These are phyloP conservation scores for Macaranga tanarius DNA, from an alignment of 441 rosid species.

Conservation along the genomic window DNA sequence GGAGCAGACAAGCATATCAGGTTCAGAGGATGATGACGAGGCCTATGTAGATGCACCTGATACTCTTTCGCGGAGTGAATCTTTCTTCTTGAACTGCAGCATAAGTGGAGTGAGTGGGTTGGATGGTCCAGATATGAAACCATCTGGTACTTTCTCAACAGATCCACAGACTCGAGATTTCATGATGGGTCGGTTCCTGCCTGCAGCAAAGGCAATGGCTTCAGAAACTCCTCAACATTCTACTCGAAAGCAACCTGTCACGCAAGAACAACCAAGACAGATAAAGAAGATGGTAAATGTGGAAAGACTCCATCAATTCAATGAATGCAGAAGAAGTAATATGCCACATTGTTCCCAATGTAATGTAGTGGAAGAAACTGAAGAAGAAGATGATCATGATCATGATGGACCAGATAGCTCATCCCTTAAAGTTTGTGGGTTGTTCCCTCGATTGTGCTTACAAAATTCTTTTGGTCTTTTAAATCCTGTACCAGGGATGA, in stretches of 20 bases:
- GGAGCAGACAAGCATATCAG: conserved; percentile 32
- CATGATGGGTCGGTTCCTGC: conserved; percentile 91
- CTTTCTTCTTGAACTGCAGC: conserved; percentile 74
- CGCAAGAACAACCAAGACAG: conserved; percentile 35
- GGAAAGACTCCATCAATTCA: conserved; percentile 25
- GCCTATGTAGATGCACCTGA: conserved; percentile 60
- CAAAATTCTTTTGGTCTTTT: conserved; percentile 54
- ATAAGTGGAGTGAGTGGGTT: conserved; percentile 62
- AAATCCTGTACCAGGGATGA: conserved; percentile 61
- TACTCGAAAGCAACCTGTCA: conserved; percentile 43
- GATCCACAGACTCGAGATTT: conserved; percentile 63
- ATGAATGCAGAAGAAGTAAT: conserved; percentile 28
- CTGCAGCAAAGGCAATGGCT: conserved; percentile 93
- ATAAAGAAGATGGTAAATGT: conserved; percentile 24
- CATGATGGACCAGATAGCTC: conserved; percentile 24
- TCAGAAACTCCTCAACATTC: conserved; percentile 56
- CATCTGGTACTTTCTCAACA: conserved; percentile 43
- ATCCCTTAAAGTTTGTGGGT: conserved; percentile 51
- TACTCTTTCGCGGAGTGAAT: conserved; percentile 66
- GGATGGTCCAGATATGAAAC: conserved; percentile 48
- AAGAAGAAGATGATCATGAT: conserved; percentile 43
- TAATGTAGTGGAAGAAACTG: conserved; percentile 38
- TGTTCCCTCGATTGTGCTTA: conserved; percentile 55
- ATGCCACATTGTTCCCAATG: conserved; percentile 28
- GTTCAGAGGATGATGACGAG: conserved; percentile 42